Percentiles rank a stretch among this genome's conserved stretches.
Evolutionary conservation across 208 protist species (phyloP).

Genomic region (Trypanosoma platydactyli): DNA sequence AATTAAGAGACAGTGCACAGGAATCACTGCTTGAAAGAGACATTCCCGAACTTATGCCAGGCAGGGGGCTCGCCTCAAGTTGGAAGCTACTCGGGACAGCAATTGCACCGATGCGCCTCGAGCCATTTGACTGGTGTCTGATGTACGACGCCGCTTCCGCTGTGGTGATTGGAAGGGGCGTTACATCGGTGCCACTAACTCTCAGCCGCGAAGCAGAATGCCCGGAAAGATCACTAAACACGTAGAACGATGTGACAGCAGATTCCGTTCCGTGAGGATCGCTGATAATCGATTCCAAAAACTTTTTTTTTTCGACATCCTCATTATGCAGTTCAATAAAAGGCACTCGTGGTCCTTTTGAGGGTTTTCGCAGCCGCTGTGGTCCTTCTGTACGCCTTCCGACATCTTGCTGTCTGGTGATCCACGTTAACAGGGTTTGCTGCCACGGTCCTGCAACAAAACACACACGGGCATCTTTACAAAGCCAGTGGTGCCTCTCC

Average conservation of each 20-base stretch:
- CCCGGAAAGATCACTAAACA: not conserved
- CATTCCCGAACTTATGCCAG: not conserved
- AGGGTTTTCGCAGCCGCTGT: not conserved
- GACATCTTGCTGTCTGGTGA: not conserved
- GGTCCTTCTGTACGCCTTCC: not conserved
- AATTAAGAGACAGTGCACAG: slow-evolving; percentile 3
- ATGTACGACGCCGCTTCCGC: slow-evolving; percentile 21
- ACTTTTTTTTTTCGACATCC: slow-evolving; percentile 1
- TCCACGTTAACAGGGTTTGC: slow-evolving; percentile 7
- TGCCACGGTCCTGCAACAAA: slow-evolving; percentile 26
- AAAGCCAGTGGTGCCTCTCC: slow-evolving; percentile 22
- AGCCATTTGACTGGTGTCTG: not conserved
- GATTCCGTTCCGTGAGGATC: not conserved
- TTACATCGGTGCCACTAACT: not conserved
- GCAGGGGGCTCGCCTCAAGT: not conserved
- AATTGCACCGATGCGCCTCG: not conserved
- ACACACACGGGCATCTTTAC: slow-evolving; percentile 12
- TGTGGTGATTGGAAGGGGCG: slow-evolving; percentile 13
- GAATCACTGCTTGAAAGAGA: not conserved
- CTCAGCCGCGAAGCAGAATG: not conserved
- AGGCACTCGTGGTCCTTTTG: not conserved
- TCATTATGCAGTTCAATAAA: slow-evolving; percentile 8
- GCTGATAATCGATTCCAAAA: not conserved
- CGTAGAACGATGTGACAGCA: slow-evolving; percentile 1
- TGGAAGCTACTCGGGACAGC: not conserved